Evolutionary conservation across 2,329 filamentous ascomycete species (phyloP).

Genomic region (Phaeosphaeria sp.): DNA sequence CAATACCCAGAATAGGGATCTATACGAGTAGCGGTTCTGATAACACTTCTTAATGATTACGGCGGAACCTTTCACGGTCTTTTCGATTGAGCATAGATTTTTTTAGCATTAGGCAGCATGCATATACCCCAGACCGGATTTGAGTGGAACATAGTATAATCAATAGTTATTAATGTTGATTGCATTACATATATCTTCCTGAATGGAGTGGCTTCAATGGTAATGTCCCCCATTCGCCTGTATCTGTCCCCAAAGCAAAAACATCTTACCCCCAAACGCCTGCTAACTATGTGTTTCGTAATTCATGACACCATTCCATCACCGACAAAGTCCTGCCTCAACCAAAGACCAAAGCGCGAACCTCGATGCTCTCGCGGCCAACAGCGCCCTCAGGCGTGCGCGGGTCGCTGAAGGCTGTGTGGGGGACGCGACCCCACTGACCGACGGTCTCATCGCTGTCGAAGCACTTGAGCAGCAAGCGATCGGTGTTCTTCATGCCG

Average conservation of each 20-base stretch:
- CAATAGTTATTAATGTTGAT: background rate
- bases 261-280: background rate
- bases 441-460: constrained; percentile 64
- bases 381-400: constrained; percentile 73
- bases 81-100: background rate
- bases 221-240: background rate
- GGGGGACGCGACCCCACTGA: constrained; percentile 54
- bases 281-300: background rate
- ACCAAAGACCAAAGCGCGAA: constrained; percentile 84
- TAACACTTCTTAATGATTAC: background rate
- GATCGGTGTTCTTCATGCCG: constrained; percentile 76
- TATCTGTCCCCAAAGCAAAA: no score
- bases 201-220: background rate
- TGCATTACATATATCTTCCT: background rate
- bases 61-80: background rate
- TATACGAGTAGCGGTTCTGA: constrained; percentile 21
- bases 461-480: constrained; percentile 80
- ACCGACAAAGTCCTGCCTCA: constrained; percentile 7
- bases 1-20: constrained; percentile 20
- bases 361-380: constrained; percentile 86
- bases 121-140: background rate
- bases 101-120: background rate
- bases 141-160: background rate
- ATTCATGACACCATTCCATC: background rate
- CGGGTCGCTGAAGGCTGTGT: constrained; percentile 73